Conservation (phyloP, 805 yeast genomes). For the Jamesozyma hellenica region DNA sequence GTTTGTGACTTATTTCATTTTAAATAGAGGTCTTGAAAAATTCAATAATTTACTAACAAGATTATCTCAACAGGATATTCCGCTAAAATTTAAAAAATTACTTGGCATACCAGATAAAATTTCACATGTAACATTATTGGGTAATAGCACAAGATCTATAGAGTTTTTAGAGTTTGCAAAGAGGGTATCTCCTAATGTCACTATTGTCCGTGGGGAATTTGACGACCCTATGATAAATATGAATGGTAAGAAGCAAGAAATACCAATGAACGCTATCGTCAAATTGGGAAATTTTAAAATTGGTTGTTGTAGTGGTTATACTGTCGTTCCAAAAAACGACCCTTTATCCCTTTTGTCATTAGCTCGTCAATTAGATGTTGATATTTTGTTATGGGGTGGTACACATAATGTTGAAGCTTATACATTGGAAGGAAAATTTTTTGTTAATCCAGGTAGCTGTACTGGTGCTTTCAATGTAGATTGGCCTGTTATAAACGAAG, state of each 20-base stretch:
- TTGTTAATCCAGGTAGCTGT: slow-evolving; percentile 94
- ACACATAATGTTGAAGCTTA: slow-evolving; percentile 90
- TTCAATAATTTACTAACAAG: slow-evolving; percentile 7
- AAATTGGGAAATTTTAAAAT: slow-evolving; percentile 62
- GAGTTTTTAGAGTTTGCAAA: slow-evolving; percentile 55
- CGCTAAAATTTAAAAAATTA: slow-evolving; percentile 54
- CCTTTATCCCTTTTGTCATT: slow-evolving; percentile 72
- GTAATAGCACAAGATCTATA: slow-evolving; percentile 65
- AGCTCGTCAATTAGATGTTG: slow-evolving; percentile 88
- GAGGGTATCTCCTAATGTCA: slow-evolving; percentile 59
- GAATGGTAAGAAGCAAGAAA: slow-evolving; percentile 9
- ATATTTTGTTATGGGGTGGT: slow-evolving; percentile 85
- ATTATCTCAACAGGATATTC: slow-evolving; percentile 31
- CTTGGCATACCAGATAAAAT: slow-evolving; percentile 72
- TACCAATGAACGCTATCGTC: slow-evolving; percentile 58
- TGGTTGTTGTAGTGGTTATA: slow-evolving; percentile 80
- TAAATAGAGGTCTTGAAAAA: too few species aligned
- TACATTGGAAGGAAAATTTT: slow-evolving; percentile 83
- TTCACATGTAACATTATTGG: slow-evolving; percentile 73
- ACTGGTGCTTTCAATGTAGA: slow-evolving; percentile 79
- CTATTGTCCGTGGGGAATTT: slow-evolving; percentile 72
- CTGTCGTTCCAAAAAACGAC: slow-evolving; percentile 75
- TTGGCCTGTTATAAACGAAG: slow-evolving; percentile 36
- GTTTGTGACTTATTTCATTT: slow-evolving; percentile 16
- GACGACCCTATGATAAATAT: slow-evolving; percentile 36